Percentiles rank a stretch among this genome's conserved stretches.
These are phyloP conservation scores for Thozetella sp. DNA, from an alignment of 495 filamentous ascomycete species.

Conservation along the genomic window DNA sequence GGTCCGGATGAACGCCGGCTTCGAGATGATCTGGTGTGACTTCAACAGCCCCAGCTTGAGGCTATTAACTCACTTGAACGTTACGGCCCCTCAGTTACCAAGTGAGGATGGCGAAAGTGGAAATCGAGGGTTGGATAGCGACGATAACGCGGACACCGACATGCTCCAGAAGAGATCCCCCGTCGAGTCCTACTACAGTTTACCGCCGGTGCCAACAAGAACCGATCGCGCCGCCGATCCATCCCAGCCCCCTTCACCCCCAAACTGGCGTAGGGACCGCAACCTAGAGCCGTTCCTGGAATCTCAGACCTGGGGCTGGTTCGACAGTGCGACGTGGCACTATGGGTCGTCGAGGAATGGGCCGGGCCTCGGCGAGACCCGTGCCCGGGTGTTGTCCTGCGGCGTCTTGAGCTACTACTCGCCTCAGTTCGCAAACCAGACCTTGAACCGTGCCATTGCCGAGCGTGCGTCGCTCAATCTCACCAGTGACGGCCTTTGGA, in stretches of 20 bases:
- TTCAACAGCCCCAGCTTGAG: constrained; percentile 31
- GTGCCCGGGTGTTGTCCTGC: constrained; percentile 21
- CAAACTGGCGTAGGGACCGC: constrained; percentile 12
- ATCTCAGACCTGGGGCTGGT: constrained; percentile 27
- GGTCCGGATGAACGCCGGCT: constrained; percentile 49
- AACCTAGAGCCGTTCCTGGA: constrained; percentile 21
- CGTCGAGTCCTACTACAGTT: constrained; percentile 4
- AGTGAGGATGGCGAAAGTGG: not conserved
- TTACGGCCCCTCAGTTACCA: constrained; percentile 29
- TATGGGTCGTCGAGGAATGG: constrained; percentile 22
- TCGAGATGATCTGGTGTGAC: constrained; percentile 47
- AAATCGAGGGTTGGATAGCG: not conserved
- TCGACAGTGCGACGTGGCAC: constrained; percentile 21
- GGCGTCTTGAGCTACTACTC: constrained; percentile 35
- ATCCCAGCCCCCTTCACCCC: constrained; percentile 7
- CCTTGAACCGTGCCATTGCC: constrained; percentile 9
- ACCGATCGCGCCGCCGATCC: constrained; percentile 4
- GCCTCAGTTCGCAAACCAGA: constrained; percentile 16
- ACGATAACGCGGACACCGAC: not conserved
- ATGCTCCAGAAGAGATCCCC: too few species aligned
- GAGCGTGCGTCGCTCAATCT: constrained; percentile 25
- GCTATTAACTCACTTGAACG: constrained; percentile 35
- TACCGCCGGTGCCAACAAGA: constrained; percentile 8
- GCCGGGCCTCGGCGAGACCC: constrained; percentile 20
- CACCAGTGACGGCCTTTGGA: constrained; percentile 24